phyloP scores from a whole-genome alignment of 2,329 filamentous ascomycete species.

The Fusarium agapanthi region DNA sequence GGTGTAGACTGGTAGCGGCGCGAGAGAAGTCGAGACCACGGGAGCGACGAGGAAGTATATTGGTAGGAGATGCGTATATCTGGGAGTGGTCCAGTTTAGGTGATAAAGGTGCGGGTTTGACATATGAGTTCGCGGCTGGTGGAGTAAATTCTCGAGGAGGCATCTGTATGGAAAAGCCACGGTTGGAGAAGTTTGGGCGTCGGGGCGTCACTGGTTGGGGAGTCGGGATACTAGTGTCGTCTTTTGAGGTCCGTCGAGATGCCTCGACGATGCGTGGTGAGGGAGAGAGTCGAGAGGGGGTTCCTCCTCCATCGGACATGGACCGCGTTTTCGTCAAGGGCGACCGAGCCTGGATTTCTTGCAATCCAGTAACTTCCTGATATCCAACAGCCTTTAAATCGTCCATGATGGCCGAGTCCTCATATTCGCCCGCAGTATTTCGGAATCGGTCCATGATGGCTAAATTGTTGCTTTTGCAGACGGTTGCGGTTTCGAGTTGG shows the following conservation, averaged over 20 bases:
- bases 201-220: conserved; percentile 74
- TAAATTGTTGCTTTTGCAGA: background rate
- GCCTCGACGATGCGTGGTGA: conserved; percentile 66
- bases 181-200: conserved; percentile 68
- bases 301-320: conserved; percentile 69
- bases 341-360: conserved; percentile 44
- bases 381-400: conserved; percentile 32
- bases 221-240: conserved; percentile 67
- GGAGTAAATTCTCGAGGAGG: conserved; percentile 49
- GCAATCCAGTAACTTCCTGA: conserved; percentile 17
- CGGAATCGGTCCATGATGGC: conserved; percentile 35
- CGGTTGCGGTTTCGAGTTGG: background rate
- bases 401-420: conserved; percentile 49
- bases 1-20: conserved; percentile 92
- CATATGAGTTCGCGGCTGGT: conserved; percentile 49
- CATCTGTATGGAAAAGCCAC: conserved; percentile 62
- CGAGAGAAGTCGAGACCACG: conserved; percentile 92
- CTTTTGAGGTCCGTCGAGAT: conserved; percentile 67
- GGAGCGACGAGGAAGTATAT: conserved; percentile 87
- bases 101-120: conserved; percentile 75
- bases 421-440: conserved; percentile 33
- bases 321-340: conserved; percentile 66
- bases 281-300: conserved; percentile 64
- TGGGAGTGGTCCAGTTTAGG: conserved; percentile 87
- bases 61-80: conserved; percentile 86